Base-by-base conservation (phyloP, 495 filamentous ascomycete genomes). In the Chlorociboria aeruginascens region DNA sequence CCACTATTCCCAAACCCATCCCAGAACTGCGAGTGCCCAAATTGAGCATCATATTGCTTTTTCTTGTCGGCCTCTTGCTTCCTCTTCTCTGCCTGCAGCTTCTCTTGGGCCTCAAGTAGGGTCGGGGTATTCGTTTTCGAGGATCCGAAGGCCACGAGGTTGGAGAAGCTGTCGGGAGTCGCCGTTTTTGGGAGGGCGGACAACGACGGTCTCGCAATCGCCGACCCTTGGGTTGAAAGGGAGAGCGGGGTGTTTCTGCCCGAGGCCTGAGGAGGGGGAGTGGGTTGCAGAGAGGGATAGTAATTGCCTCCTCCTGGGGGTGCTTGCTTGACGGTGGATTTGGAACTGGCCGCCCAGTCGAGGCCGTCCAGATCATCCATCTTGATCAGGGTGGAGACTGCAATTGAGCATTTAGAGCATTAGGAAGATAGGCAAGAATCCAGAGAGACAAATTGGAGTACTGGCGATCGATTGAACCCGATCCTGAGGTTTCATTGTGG, bases 151-250 rank as follows among this genome's bases (percentile, higher is more conserved):
- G 78, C 82, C 16, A 96, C 82, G 14, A 98, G 70, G 57, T 83
- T 87, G 52, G 89, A 83, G 61, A 98, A 98, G 69, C 85, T 93
- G 61, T 96, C 90, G 1, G 83, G 75, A 32, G 82, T 83, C 6
- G 77, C 59, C 4, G 76, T 56, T 54, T 80, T 77, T 0, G 78
- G 70, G 14, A 70, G 69, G 28, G 62, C 55, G 66, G 45, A 40
- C 12, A 40, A 74, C 71, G 17, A 71, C 70, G 50, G 77, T 70
- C 8, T 71, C 55, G 29, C 79, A 76, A 25, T 82, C 12, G 36
- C 51, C 33, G 57, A 57, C 7, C n/a, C 45, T 43, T 57, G 53
- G 6, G 30, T 45, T 14, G 57, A 42, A 25, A 25, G 20, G 25
- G 38, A 59, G 20, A 56, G 42, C 28, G 57, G 48, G 8, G 53